phyloP scores from a whole-genome alignment of 352 stramenopile genomes.

The Phytophthora fragariaefolia region DNA sequence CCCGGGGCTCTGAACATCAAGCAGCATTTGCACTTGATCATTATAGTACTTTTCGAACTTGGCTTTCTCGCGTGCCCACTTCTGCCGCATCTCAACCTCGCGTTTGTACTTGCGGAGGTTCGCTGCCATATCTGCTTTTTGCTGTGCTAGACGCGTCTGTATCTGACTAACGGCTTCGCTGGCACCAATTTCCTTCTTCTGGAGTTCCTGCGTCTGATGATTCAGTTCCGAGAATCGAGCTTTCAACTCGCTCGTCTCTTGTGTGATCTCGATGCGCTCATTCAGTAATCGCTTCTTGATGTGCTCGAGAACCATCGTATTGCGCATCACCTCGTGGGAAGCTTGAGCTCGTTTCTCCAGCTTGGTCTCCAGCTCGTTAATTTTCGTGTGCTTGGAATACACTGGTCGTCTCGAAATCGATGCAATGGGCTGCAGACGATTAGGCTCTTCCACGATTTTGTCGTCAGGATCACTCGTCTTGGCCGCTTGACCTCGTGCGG shows the following conservation, averaged over 20 bases:
- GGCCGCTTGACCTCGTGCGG: not conserved
- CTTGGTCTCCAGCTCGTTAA: constrained; percentile 70
- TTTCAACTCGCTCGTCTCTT: constrained; percentile 75
- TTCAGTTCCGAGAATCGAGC: constrained; percentile 59
- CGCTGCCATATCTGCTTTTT: constrained; percentile 72
- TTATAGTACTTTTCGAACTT: constrained; percentile 90
- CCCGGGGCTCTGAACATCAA: constrained; percentile 18
- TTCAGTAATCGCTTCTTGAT: constrained; percentile 77
- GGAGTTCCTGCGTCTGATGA: constrained; percentile 75
- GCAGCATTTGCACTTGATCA: constrained; percentile 59
- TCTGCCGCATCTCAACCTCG: constrained; percentile 74
- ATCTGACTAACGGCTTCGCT: constrained; percentile 77
- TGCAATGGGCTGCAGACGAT: constrained; percentile 70
- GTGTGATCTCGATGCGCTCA: constrained; percentile 56
- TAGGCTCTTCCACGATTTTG: constrained; percentile 53
- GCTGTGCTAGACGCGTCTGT: constrained; percentile 66
- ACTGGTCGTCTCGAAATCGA: constrained; percentile 80
- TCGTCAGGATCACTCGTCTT: not conserved
- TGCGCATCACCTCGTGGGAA: constrained; percentile 64
- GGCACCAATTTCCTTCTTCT: constrained; percentile 78
- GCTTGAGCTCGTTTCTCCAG: constrained; percentile 68
- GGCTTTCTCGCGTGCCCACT: constrained; percentile 79
- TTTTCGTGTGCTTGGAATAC: constrained; percentile 89
- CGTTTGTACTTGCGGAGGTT: constrained; percentile 69
- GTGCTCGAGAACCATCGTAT: constrained; percentile 76